A percentile compares a stretch with the other conserved stretches of the same genome.
Conservation (phyloP, 2,329 filamentous ascomycete genomes). For the Remersonia thermophila region DNA sequence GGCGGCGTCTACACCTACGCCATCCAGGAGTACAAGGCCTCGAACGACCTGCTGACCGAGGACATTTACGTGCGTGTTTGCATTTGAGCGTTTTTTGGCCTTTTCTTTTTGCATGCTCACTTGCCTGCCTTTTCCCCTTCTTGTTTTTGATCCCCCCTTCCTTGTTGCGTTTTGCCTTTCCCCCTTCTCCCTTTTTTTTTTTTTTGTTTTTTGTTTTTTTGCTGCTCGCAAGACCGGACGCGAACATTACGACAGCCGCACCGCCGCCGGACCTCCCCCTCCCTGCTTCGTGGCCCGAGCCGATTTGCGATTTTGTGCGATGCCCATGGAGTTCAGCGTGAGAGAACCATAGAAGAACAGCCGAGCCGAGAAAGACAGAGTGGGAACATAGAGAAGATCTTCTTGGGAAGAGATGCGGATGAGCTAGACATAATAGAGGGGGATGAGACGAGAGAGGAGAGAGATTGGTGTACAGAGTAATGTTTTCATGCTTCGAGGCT, state of each 20-base stretch:
- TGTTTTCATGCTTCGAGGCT: no score
- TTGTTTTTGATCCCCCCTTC: slow-evolving; percentile 1
- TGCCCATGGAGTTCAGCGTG: no score
- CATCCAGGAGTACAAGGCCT: slow-evolving; percentile 82
- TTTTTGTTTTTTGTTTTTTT: neutral
- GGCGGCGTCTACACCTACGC: slow-evolving; percentile 83
- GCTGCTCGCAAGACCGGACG: slow-evolving; percentile 1
- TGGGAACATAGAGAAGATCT: no score
- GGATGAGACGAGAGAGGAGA: neutral
- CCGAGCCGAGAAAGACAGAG: no score
- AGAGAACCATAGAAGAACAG: no score
- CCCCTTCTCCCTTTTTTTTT: slow-evolving; percentile 1
- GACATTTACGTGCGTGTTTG: slow-evolving; percentile 78
- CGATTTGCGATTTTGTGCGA: neutral
- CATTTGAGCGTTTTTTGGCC: slow-evolving; percentile 23
- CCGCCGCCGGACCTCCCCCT: no score
- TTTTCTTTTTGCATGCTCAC: slow-evolving; percentile 11
- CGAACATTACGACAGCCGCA: no score
- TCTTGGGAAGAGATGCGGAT: no score
- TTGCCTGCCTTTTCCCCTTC: slow-evolving; percentile 1
- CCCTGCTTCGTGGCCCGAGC: no score
- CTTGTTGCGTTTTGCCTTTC: slow-evolving; percentile 4
- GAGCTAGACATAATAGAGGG: neutral
- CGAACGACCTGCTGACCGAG: slow-evolving; percentile 85
- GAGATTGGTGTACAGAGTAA: neutral